These are phyloP conservation scores for Lophiostoma macrostomum DNA, from an alignment of 495 filamentous ascomycete genomes.

Conservation along the genomic window DNA sequence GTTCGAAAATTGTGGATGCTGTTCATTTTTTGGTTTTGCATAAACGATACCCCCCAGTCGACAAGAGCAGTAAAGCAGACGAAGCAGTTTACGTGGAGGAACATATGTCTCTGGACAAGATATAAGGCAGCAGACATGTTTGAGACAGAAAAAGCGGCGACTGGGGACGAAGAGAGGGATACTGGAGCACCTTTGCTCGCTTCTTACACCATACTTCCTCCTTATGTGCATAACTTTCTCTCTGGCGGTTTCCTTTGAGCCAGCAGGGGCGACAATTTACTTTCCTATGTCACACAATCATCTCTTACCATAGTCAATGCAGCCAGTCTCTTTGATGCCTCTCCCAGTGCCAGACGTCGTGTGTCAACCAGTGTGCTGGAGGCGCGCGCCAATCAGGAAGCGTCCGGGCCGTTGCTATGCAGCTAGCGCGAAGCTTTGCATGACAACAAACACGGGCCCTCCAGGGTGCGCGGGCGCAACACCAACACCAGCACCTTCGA, in stretches of 20 bases:
- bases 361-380: slow-evolving; percentile 1
- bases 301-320: too few relatives aligned
- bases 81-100: not conserved
- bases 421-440: not conserved
- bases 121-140: not conserved
- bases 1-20: slow-evolving; percentile 26
- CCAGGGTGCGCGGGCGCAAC: not conserved
- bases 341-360: too few relatives aligned
- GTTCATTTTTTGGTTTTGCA: slow-evolving; percentile 28
- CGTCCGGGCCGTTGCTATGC: slow-evolving; percentile 11
- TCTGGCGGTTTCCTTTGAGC: too few relatives aligned
- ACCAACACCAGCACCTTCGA: slow-evolving; percentile 6
- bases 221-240: slow-evolving; percentile 1
- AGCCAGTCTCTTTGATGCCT: too few relatives aligned
- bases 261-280: too few relatives aligned
- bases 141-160: slow-evolving; percentile 5
- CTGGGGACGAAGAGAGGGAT: slow-evolving; percentile 8
- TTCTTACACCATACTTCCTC: slow-evolving; percentile 2
- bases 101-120: slow-evolving; percentile 2
- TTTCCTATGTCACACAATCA: too few relatives aligned
- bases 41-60: slow-evolving; percentile 33
- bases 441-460: slow-evolving; percentile 10
- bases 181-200: slow-evolving; percentile 2
- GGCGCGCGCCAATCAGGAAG: slow-evolving; percentile 12
- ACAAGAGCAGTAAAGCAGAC: slow-evolving; percentile 15